A percentile compares a stretch with the other conserved stretches of the same genome.
Evolutionary conservation across 495 filamentous ascomycete species (phyloP).

Genomic region (Penicillium flavigenum): DNA sequence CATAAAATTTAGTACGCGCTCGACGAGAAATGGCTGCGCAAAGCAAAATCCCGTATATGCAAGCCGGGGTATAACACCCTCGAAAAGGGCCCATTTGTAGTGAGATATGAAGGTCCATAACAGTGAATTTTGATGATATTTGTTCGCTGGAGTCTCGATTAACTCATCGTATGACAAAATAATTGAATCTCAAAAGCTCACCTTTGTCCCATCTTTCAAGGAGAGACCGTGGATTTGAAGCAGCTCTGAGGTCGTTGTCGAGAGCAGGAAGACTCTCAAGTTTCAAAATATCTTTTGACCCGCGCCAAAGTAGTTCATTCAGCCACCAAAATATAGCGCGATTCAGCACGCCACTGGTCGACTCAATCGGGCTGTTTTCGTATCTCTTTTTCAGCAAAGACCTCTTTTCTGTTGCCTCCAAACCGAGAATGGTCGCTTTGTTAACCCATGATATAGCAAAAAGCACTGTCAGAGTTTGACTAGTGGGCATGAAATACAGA

Average conservation of each 20-base stretch:
- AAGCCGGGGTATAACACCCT: constrained; percentile 49
- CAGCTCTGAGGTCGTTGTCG: constrained; percentile 36
- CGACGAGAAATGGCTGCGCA: constrained; percentile 61
- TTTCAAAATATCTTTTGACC: constrained; percentile 43
- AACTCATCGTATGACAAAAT: background rate
- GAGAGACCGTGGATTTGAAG: constrained; percentile 34
- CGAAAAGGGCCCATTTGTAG: constrained; percentile 36
- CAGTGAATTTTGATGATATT: constrained; percentile 35
- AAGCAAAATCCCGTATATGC: constrained; percentile 55
- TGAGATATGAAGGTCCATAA: constrained; percentile 38
- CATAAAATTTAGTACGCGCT: constrained; percentile 45
- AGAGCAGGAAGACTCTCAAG: constrained; percentile 42
- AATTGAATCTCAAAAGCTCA: background rate
- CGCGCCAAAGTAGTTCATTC: constrained; percentile 47
- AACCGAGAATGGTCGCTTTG: constrained; percentile 45
- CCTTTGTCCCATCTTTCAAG: constrained; percentile 38
- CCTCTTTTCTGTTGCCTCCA: constrained; percentile 55
- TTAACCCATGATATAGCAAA: constrained; percentile 27
- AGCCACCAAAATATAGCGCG: constrained; percentile 57
- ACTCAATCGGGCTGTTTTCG: constrained; percentile 47
- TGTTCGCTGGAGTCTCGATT: constrained; percentile 18
- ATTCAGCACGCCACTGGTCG: constrained; percentile 48
- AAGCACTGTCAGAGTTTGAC: constrained; percentile 10
- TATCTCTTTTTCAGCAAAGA: constrained; percentile 39
- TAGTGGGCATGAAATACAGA: constrained; percentile 16